Base-by-base conservation (phyloP, 2,329 filamentous ascomycete genomes). In the Ilyonectria robusta region DNA sequence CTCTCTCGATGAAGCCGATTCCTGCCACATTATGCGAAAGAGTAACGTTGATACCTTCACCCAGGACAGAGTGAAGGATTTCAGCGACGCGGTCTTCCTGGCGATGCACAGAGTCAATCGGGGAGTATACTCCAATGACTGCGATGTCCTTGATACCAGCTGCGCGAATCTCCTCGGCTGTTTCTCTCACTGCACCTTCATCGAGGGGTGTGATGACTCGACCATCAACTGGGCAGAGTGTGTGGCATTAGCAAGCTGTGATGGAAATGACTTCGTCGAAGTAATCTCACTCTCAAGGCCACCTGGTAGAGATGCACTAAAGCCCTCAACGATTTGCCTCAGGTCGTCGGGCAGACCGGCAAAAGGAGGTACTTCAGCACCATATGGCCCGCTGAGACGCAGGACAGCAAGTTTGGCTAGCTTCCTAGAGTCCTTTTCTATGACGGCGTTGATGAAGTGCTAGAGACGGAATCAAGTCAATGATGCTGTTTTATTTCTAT, bases 1-100 rank as follows among this genome's bases (percentile, higher is more conserved):
- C 89, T 15, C 89, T 82, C 77, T 90, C 88, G 13, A 89, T 77
- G 60, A 89, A 87, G 53, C 80, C 85, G 3, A 85, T 75, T 69
- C 82, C 59, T 11, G 64, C 59, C 8, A 66, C 64, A 0, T 55
- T 55, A 31, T 66, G 59, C 4, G 64, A 63, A 10, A 63, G 59
- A 0, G 59, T 66, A 10, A 63, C 19, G 37, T 66, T 59, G 26
- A 55, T 21, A 0, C 35, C 54, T 1, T 63, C 31, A 23, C 53
- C 59, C 1, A 66, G 15, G 1, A 44, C 33, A 1, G 40, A 59
- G 13, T 21, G 40, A 19, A 66, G 40, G 6, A 66, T 55, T 1
- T 53, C 33, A 1, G 26, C 33, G 3, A 63, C 59, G 8, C 19
- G 54, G 13, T 55, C 21, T 50, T 66, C 64, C 7, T 66, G 59